Conservation (phyloP, 2,329 filamentous ascomycete species). For the Plenodomus biglobosus region DNA sequence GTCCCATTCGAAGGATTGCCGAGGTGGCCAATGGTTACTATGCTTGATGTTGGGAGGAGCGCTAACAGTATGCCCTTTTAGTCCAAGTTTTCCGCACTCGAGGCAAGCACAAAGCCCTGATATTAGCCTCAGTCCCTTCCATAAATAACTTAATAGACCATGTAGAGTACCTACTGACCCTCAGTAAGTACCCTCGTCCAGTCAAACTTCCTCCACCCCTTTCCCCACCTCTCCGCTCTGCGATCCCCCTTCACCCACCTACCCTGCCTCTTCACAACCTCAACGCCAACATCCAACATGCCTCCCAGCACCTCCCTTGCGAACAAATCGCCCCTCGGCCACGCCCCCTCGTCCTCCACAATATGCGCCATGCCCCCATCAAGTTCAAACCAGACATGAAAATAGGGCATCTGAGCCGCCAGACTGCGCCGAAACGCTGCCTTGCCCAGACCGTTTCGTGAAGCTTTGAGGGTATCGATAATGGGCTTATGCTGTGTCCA, state of each 20-base stretch:
- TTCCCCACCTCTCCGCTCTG: constrained; percentile 76
- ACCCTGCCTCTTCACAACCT: constrained; percentile 87
- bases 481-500: constrained; percentile 96
- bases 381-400: constrained; percentile 91
- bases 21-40: too few relatives aligned
- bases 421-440: constrained; percentile 78
- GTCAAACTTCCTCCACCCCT: constrained; percentile 89
- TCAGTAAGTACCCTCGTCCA: constrained; percentile 70
- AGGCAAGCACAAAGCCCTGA: too few relatives aligned
- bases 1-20: too few relatives aligned
- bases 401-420: constrained; percentile 97
- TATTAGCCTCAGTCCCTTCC: too few relatives aligned
- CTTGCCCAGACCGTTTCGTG: constrained; percentile 71
- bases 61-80: too few relatives aligned
- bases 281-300: constrained; percentile 80
- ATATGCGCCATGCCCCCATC: constrained; percentile 92
- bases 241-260: constrained; percentile 72
- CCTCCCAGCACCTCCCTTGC: constrained; percentile 89
- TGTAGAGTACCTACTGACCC: constrained; percentile 25
- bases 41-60: too few relatives aligned
- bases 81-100: too few relatives aligned
- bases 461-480: constrained; percentile 76
- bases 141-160: too few relatives aligned
- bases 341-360: constrained; percentile 80
- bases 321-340: constrained; percentile 91